Evolutionary conservation across 139 green algal species (phyloP), one percentile per base, ranked within the genome.

Genomic region (Eudorina sp.): DNA sequence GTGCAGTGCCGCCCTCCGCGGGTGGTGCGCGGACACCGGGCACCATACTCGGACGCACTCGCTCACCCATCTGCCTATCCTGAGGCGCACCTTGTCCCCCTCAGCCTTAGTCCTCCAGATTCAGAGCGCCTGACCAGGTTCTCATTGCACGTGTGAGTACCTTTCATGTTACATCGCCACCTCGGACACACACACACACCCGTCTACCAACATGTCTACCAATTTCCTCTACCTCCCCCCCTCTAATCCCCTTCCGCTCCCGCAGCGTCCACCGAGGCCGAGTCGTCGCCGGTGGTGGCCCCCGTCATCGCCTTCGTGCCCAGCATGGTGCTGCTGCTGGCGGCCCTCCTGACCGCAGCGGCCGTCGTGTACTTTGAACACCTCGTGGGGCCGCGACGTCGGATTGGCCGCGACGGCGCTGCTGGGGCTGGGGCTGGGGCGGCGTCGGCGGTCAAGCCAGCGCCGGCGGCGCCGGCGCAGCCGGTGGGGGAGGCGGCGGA

Each of bases 241-340:
- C n/a, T n/a, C n/a, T n/a, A n/a, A n/a, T n/a, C n/a, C 29, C 4
- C n/a, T 48, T n/a, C 48, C 31, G 27, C 60, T 31, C 36, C 23
- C 55, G 51, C 48, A 83, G 75, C 46, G n/a, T 31, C 18, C 16
- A 0, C 41, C 16, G 62, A 43, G 62, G 4, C 11, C 2, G 36
- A 68, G 43, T 5, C 3, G 21, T 29, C 60, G 0, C 36, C 80
- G 82, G 82, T 66, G 8, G 46, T 80, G 14, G 64, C 82, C 11
- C 89, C 89, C 36, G 77, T 92, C 46, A 87, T 92, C 8, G 48
- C 89, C 38, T 87, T 53, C 29, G 41, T 89, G 7, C 89, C 89
- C 34, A 40, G 34, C 73, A 91, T 91, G 88, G 46, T 81, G 16
- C 88, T 86, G 38, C 0, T 83, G 31, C 82, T 89, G 27, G 38